These are phyloP conservation scores for Trichoderma gamsii DNA, from an alignment of 495 filamentous ascomycete genomes.

Conservation along the genomic window DNA sequence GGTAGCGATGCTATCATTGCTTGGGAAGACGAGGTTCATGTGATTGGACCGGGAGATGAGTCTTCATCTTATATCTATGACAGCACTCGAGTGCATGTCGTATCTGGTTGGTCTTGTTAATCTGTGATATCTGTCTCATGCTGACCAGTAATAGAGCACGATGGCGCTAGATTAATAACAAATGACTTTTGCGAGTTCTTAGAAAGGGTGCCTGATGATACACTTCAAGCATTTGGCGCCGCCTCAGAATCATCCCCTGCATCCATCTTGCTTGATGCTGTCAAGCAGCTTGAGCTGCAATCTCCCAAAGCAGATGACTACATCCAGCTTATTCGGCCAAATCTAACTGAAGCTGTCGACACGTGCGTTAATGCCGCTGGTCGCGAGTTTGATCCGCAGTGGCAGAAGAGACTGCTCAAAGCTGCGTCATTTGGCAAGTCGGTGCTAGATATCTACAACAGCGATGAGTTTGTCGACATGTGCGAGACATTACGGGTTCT, in stretches of 20 bases:
- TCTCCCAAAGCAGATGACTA: constrained; percentile 97
- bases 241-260: constrained; percentile 76
- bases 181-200: constrained; percentile 93
- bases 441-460: constrained; percentile 90
- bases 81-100: constrained; percentile 70
- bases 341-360: constrained; percentile 86
- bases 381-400: constrained; percentile 79
- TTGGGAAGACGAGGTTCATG: constrained; percentile 97
- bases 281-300: constrained; percentile 83
- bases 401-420: constrained; percentile 92
- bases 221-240: constrained; percentile 80
- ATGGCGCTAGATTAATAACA: constrained; percentile 81
- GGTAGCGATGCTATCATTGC: constrained; percentile 91
- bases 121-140: neutral
- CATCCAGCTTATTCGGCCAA: constrained; percentile 83
- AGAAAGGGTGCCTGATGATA: constrained; percentile 85
- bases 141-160: constrained; percentile 55
- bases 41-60: constrained; percentile 78
- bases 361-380: constrained; percentile 86
- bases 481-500: constrained; percentile 89
- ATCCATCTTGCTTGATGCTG: constrained; percentile 85
- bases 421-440: constrained; percentile 97
- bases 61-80: constrained; percentile 85
- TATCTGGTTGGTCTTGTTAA: constrained; percentile 56
- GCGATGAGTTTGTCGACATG: constrained; percentile 98